Base-by-base conservation (phyloP, 2,329 filamentous ascomycete species). In the Talaromyces amestolkiae region DNA sequence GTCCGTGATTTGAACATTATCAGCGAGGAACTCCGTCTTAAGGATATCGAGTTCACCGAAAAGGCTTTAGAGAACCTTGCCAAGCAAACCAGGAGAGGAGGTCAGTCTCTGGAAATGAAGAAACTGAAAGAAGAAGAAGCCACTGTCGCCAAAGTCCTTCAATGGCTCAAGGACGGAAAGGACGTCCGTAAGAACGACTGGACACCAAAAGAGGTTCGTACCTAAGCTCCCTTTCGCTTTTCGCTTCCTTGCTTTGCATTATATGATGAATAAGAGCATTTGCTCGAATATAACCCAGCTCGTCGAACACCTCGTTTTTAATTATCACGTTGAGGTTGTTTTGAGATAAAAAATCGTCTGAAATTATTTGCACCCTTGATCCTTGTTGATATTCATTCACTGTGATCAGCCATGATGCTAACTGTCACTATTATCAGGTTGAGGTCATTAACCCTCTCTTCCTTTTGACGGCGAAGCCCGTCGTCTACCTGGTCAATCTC, bases 271-370 rank as follows among this genome's bases (percentile, higher is more conserved):
- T 90, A 96, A 97, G 90, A 95, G 93, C 92, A 89, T 58, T 86
- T 84, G 91, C 92, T 93, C 91, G 91, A 93, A 86, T 84, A 91
- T 93, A 96, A 92, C 95, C 95, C 95, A 99, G 95, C 95, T 99
- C 95, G 91, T 97, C 90, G 94, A 98, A 89, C 87, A 77, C 86
- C 87, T 90, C 91, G 88, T 86, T 82, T 78, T 82, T 80, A 82
- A 82, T 81, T 78, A 78, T 86, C 83, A 91, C 88, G 86, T 85
- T 77, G 90, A 92, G 90, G 85, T 84, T 85, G 87, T 88, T 77
- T 81, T 97, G 94, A 96, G 93, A 97, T 90, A 85, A 91, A 84
- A 82, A 87, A 85, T 85, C 81, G 82, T 78, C 88, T 91, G 92
- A 91, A 61, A 22, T 49, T 66, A 54, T 69, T 67, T 58, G 22